A percentile compares a stretch with the other conserved stretches of the same genome.
phyloP scores from a whole-genome alignment of 1,284 basidiomycete genomes.

The Trametes hirsuta region DNA sequence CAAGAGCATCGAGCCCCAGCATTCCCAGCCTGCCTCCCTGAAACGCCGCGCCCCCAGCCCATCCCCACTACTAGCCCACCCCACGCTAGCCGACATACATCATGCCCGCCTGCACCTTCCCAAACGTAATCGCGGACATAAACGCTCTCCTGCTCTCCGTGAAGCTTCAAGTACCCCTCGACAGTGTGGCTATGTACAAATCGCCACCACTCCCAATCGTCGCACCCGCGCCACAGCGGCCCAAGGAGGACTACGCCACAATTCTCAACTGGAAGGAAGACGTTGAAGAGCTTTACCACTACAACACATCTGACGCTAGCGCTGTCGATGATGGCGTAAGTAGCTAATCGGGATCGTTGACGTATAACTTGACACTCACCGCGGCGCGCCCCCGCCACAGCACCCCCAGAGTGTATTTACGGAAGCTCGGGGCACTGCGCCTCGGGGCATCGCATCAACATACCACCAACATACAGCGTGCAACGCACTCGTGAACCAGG shows the following conservation, averaged over 20 bases:
- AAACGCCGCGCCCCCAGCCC: conserved; percentile 3
- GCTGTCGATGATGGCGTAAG: not conserved
- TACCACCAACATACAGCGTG: not conserved
- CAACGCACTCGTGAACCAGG: conserved; percentile 7
- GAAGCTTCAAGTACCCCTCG: not conserved
- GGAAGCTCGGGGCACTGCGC: not conserved
- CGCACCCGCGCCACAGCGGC: conserved; percentile 11
- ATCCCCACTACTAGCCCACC: conserved; percentile 1
- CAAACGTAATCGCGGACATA: conserved; percentile 8
- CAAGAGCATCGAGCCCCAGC: not conserved
- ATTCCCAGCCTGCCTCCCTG: not conserved
- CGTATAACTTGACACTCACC: not conserved
- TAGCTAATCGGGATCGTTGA: not conserved
- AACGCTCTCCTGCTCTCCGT: not conserved
- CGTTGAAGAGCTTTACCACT: not conserved
- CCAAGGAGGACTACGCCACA: conserved; percentile 4
- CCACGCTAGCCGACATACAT: conserved; percentile 1
- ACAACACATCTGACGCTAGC: no score
- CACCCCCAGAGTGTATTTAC: not conserved
- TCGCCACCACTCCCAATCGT: not conserved
- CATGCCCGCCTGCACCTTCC: conserved; percentile 2
- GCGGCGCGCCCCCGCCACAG: conserved; percentile 1
- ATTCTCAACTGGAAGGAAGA: conserved; percentile 1
- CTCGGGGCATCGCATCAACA: not conserved
- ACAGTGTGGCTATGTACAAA: not conserved